phyloP scores from a whole-genome alignment of 1,284 basidiomycete genomes.

The Ceratorhiza oryzae-sativae region DNA sequence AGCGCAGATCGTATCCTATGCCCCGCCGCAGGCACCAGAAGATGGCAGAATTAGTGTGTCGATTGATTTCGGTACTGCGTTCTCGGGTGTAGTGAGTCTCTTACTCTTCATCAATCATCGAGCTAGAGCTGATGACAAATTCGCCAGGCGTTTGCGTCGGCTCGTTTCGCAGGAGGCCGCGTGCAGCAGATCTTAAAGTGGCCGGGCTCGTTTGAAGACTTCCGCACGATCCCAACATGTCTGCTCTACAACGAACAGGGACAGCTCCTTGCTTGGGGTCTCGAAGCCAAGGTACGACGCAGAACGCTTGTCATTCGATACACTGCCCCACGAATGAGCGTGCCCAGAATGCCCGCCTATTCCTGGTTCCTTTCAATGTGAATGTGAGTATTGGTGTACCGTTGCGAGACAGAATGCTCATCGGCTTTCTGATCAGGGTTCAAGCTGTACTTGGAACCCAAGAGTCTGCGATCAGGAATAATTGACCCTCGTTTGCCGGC shows the following conservation, averaged over 20 bases:
- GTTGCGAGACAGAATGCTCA: constrained; percentile 38
- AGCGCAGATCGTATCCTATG: not conserved
- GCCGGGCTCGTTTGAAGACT: constrained; percentile 80
- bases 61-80: constrained; percentile 86
- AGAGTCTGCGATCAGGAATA: constrained; percentile 69
- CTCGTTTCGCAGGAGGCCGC: constrained; percentile 75
- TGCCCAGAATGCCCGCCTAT: constrained; percentile 64
- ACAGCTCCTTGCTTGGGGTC: constrained; percentile 74
- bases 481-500: constrained; percentile 77
- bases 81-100: constrained; percentile 77
- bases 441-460: constrained; percentile 82
- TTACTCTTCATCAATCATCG: not conserved
- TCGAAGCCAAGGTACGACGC: constrained; percentile 66
- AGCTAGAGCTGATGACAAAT: not conserved
- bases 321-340: not conserved
- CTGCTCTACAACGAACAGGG: constrained; percentile 74
- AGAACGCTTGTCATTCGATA: not conserved
- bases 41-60: constrained; percentile 66
- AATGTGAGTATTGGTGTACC: constrained; percentile 57
- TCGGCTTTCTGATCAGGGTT: constrained; percentile 55
- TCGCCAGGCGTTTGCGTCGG: constrained; percentile 69
- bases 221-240: constrained; percentile 82
- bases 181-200: constrained; percentile 77
- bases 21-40: constrained; percentile 38
- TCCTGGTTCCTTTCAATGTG: constrained; percentile 70